Evolutionary conservation across 2,329 filamentous ascomycete genomes (phyloP).

Genomic region (Aspergillus ibericus): DNA sequence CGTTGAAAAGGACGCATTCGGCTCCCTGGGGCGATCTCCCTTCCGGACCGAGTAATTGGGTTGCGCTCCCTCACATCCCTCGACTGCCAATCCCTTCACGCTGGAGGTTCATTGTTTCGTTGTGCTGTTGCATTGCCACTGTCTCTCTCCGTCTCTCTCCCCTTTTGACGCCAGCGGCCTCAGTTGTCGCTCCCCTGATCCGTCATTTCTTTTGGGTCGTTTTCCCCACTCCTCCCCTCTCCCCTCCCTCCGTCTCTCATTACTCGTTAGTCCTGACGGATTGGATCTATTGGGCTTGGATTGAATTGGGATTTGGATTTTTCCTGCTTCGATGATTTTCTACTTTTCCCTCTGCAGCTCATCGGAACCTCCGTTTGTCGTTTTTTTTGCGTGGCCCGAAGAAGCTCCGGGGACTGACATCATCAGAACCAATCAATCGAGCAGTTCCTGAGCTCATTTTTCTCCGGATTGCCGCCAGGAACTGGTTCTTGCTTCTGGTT

Average conservation of each 20-base stretch:
- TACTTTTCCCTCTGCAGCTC: background rate
- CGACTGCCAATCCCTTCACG: background rate
- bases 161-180: background rate
- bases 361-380: background rate
- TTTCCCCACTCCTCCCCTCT: background rate
- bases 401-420: constrained; percentile 1
- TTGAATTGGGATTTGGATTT: background rate
- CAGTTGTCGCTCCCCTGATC: background rate
- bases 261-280: background rate
- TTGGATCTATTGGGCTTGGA: background rate
- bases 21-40: background rate
- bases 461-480: background rate
- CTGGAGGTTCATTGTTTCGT: background rate
- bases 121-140: background rate
- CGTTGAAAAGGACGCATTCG: background rate
- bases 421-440: background rate
- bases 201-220: background rate
- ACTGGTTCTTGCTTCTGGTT: background rate
- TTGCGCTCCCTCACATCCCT: background rate
- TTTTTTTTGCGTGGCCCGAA: background rate
- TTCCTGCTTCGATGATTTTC: background rate
- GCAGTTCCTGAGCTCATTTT: background rate
- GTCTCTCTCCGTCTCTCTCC: background rate
- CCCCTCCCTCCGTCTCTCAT: background rate
- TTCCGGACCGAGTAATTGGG: background rate